These are phyloP conservation scores for Colletotrichum tanaceti DNA, from an alignment of 2,329 filamentous ascomycete species.

Conservation along the genomic window DNA sequence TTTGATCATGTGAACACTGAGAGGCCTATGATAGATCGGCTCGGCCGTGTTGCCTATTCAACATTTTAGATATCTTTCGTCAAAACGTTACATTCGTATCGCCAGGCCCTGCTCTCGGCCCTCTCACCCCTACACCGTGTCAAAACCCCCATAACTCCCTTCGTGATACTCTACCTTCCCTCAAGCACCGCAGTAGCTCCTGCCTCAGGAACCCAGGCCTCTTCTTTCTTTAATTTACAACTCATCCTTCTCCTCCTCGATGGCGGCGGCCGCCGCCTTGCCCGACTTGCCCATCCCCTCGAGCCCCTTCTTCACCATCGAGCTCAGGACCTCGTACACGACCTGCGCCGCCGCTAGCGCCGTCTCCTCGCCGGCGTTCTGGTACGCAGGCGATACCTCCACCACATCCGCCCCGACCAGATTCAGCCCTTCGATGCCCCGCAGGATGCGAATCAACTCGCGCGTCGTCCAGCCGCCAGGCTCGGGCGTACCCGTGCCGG, in stretches of 20 bases:
- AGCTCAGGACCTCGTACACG: slow-evolving; percentile 86
- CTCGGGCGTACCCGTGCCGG: slow-evolving; percentile 89
- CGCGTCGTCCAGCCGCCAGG: slow-evolving; percentile 91
- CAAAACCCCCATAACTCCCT: no score
- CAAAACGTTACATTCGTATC: neutral
- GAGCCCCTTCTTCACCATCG: slow-evolving; percentile 70
- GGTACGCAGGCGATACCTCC: slow-evolving; percentile 88
- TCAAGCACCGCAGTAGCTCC: no score
- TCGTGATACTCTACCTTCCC: no score
- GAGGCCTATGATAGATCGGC: neutral
- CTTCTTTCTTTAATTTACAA: slow-evolving; percentile 44
- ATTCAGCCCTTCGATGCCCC: slow-evolving; percentile 85
- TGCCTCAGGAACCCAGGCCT: neutral
- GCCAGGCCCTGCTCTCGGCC: neutral
- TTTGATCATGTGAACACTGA: neutral
- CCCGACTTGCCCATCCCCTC: slow-evolving; percentile 52
- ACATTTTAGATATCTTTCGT: neutral
- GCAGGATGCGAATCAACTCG: slow-evolving; percentile 84
- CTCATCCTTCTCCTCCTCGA: slow-evolving; percentile 51
- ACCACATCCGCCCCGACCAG: slow-evolving; percentile 91
- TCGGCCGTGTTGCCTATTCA: no score
- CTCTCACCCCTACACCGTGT: no score
- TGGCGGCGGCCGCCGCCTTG: slow-evolving; percentile 40
- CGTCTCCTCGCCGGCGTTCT: slow-evolving; percentile 82
- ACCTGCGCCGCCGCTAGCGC: slow-evolving; percentile 86